phyloP scores from a whole-genome alignment of 139 green algal genomes.

The Picochlorum sp. region DNA sequence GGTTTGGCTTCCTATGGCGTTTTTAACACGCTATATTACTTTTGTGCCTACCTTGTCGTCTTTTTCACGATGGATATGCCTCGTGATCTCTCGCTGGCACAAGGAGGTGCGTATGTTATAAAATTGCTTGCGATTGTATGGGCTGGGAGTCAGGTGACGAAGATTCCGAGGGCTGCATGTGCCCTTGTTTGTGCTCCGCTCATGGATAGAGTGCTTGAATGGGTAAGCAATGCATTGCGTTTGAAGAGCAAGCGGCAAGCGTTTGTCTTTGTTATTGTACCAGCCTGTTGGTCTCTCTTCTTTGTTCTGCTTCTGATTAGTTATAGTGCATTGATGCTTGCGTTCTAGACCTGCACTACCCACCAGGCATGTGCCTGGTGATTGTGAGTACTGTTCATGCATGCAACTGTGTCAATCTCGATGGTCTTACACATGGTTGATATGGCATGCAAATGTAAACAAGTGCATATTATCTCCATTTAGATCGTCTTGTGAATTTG shows the following conservation, averaged over 20 bases:
- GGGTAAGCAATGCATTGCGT: neutral
- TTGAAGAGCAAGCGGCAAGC: conserved; percentile 2
- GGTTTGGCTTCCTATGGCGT: conserved; percentile 49
- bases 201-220: conserved; percentile 12
- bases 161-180: conserved; percentile 21
- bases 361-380: too few relatives aligned
- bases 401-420: too few relatives aligned
- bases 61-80: neutral
- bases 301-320: too few relatives aligned
- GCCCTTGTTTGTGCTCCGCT: conserved; percentile 12
- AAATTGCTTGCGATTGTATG: conserved; percentile 47
- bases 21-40: conserved; percentile 61
- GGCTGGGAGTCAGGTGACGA: conserved; percentile 59
- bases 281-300: neutral
- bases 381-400: too few relatives aligned
- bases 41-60: conserved; percentile 5
- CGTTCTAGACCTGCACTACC: too few relatives aligned
- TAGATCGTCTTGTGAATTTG: too few relatives aligned
- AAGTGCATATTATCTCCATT: too few relatives aligned
- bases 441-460: too few relatives aligned
- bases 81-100: conserved; percentile 10
- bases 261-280: neutral
- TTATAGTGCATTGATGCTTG: too few relatives aligned
- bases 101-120: conserved; percentile 12
- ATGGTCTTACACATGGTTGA: too few relatives aligned